Percentiles rank a stretch among this genome's conserved stretches.
phyloP scores from a whole-genome alignment of 345 rosid genomes.

The Kandelia obovata region DNA sequence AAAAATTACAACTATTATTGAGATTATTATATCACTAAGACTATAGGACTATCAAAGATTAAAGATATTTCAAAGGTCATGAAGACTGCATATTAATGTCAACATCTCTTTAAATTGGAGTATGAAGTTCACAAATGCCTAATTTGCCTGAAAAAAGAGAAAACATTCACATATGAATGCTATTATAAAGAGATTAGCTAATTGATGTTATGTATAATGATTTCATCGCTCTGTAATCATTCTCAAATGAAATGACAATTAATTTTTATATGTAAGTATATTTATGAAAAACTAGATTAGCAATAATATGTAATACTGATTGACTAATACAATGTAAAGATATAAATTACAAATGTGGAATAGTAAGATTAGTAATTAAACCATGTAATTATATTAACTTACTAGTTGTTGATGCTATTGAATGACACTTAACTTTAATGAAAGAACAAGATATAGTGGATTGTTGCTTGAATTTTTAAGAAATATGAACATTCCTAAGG shows the following conservation, averaged over 20 bases:
- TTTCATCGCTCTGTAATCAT: background rate
- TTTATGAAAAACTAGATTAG: background rate
- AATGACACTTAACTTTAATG: background rate
- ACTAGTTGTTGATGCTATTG: background rate
- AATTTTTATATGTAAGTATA: background rate
- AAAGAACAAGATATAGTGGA: background rate
- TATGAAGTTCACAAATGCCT: no score
- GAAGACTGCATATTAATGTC: no score
- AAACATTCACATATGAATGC: no score
- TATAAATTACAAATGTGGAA: background rate
- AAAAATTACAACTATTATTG: no score
- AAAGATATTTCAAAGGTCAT: no score
- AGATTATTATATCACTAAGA: no score
- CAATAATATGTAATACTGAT: background rate
- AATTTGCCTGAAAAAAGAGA: no score
- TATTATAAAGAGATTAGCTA: background rate
- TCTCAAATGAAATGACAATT: background rate
- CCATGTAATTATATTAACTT: no score
- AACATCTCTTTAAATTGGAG: no score
- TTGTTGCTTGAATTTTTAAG: background rate
- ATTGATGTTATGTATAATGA: background rate
- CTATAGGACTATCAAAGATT: no score
- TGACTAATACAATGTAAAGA: background rate
- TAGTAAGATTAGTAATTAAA: no score
- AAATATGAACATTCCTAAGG: no score